A percentile compares a stretch with the other conserved stretches of the same genome.
phyloP scores from a whole-genome alignment of 2,329 filamentous ascomycete genomes.

The Fusarium tuaranense region DNA sequence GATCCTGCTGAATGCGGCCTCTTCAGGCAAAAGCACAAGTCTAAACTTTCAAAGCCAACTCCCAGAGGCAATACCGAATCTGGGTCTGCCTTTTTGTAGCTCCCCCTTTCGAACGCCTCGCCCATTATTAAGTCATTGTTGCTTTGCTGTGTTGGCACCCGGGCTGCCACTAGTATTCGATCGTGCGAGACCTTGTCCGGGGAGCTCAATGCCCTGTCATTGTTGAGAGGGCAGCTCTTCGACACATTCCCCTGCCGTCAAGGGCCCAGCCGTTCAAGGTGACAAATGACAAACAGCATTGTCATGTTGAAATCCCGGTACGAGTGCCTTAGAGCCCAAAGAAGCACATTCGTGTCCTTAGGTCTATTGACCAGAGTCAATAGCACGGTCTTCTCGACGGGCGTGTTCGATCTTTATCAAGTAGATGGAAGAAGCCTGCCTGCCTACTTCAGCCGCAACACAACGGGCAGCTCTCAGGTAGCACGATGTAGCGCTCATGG shows the following conservation, averaged over 20 bases:
- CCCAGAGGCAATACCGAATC: background rate
- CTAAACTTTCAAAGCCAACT: conserved; percentile 22
- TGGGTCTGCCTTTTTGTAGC: background rate
- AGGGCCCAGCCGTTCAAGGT: background rate
- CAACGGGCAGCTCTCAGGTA: conserved; percentile 69
- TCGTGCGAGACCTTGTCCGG: background rate
- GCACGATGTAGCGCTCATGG: conserved; percentile 80
- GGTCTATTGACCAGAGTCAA: background rate
- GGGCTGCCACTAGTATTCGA: background rate
- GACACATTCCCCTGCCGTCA: background rate
- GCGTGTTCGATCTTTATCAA: conserved; percentile 8
- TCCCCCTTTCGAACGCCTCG: background rate
- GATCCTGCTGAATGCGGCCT: background rate
- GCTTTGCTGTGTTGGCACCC: background rate
- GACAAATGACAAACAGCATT: background rate
- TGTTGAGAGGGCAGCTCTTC: conserved; percentile 4
- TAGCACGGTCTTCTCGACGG: background rate
- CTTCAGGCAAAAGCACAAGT: background rate
- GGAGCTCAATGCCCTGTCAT: background rate
- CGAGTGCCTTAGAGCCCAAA: background rate
- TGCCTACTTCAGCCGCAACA: conserved; percentile 52
- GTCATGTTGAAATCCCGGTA: background rate
- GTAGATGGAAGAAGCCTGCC: conserved; percentile 1
- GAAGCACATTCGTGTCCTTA: background rate
- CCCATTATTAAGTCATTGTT: background rate